Evolutionary conservation across 768 basidiomycete genomes (phyloP).

Genomic region (Trametes cingulata): DNA sequence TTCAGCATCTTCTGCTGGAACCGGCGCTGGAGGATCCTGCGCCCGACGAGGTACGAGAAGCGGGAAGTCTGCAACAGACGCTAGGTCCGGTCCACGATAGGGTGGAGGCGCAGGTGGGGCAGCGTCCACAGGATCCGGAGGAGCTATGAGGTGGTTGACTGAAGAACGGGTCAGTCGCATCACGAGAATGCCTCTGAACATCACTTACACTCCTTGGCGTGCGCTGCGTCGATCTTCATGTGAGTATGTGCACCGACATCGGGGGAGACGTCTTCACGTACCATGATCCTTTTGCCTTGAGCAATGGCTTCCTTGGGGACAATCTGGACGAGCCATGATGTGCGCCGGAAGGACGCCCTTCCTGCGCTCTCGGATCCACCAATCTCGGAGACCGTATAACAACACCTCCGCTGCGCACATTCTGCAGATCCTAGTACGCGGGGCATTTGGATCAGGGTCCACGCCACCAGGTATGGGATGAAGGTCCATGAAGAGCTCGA

Average conservation of each 20-base stretch:
- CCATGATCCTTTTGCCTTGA: conserved; percentile 64
- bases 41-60: background rate
- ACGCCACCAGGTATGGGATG: conserved; percentile 56
- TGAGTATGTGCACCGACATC: background rate
- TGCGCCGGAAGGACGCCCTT: conserved; percentile 62
- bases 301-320: conserved; percentile 62
- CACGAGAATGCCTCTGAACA: background rate
- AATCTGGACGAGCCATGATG: conserved; percentile 65
- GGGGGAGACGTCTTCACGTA: conserved; percentile 34
- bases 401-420: conserved; percentile 75
- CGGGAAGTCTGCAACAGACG: background rate
- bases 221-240: conserved; percentile 41
- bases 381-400: conserved; percentile 73
- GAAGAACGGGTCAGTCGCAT: background rate
- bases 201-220: conserved; percentile 74
- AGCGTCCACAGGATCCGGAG: conserved; percentile 9
- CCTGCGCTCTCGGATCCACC: conserved; percentile 80
- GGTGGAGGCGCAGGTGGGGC: background rate
- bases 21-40: background rate
- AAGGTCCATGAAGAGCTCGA: conserved; percentile 69
- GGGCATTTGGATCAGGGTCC: conserved; percentile 57
- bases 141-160: conserved; percentile 38
- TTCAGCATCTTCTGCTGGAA: background rate
- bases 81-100: background rate
- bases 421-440: conserved; percentile 66